phyloP scores from a whole-genome alignment of 208 protist genomes.

The Blastocrithidia nonstop region DNA sequence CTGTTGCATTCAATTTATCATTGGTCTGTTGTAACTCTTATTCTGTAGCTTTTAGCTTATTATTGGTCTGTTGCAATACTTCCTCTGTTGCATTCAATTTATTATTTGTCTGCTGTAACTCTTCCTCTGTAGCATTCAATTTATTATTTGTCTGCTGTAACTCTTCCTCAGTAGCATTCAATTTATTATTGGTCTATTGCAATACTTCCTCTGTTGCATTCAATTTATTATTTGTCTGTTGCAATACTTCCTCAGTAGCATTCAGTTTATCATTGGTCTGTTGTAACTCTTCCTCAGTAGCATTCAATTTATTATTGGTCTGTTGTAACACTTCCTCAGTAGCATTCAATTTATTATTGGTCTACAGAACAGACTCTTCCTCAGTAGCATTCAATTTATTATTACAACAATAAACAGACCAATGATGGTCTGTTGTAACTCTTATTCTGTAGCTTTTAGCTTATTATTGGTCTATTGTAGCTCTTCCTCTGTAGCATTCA shows the following conservation, averaged over 20 bases:
- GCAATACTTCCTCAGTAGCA: conserved; percentile 9
- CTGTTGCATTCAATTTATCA: too few relatives aligned
- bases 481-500: conserved; percentile 10
- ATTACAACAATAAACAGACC: too few relatives aligned
- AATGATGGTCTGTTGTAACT: conserved; percentile 4
- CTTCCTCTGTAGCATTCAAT: too few relatives aligned
- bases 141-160: too few relatives aligned
- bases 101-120: too few relatives aligned
- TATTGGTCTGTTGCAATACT: too few relatives aligned
- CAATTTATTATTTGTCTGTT: conserved; percentile 6
- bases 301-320: conserved; percentile 5
- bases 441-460: conserved; percentile 6
- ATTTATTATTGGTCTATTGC: conserved; percentile 2
- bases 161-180: too few relatives aligned
- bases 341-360: conserved; percentile 3
- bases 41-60: too few relatives aligned
- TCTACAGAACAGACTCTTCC: not conserved
- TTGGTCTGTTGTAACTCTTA: too few relatives aligned
- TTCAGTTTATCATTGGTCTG: conserved; percentile 13
- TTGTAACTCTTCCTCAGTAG: conserved; percentile 7
- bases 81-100: too few relatives aligned
- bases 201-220: conserved; percentile 10
- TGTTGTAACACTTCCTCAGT: conserved; percentile 7
- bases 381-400: conserved; percentile 6
- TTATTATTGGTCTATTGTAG: conserved; percentile 11